Conservation (phyloP, 805 yeast genomes). For the Ogataea ramenticola region DNA sequence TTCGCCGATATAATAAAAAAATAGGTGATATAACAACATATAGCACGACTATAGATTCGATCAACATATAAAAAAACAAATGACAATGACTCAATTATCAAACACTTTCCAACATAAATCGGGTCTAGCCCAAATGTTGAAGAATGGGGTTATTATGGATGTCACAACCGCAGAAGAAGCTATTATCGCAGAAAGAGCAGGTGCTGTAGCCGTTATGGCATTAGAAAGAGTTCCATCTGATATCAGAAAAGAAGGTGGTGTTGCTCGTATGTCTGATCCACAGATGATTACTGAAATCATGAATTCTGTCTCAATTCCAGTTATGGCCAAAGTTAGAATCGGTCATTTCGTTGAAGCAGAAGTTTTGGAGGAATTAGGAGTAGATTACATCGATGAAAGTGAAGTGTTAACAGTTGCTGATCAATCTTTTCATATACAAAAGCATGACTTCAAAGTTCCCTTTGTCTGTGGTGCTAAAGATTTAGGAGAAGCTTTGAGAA, state of each 20-base stretch:
- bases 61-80: too few relatives aligned
- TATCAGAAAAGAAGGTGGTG: slow-evolving; percentile 74
- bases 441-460: slow-evolving; percentile 57
- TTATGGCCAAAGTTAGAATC: slow-evolving; percentile 82
- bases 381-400: slow-evolving; percentile 78
- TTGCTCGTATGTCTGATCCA: slow-evolving; percentile 84
- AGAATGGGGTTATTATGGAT: slow-evolving; percentile 70
- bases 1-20: too few relatives aligned
- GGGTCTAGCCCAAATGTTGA: slow-evolving; percentile 81
- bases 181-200: slow-evolving; percentile 69
- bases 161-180: slow-evolving; percentile 81
- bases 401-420: slow-evolving; percentile 84
- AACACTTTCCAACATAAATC: slow-evolving; percentile 47
- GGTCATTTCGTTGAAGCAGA: slow-evolving; percentile 83
- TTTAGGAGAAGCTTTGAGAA: slow-evolving; percentile 74
- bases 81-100: slow-evolving; percentile 1
- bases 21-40: too few relatives aligned
- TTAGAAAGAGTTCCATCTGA: slow-evolving; percentile 81
- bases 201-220: slow-evolving; percentile 90
- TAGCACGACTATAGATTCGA: too few relatives aligned
- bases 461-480: slow-evolving; percentile 82
- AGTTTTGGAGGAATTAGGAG: slow-evolving; percentile 59
- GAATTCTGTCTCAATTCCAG: slow-evolving; percentile 64
- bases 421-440: slow-evolving; percentile 54
- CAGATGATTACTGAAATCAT: slow-evolving; percentile 68